Percentiles rank a stretch among this genome's conserved stretches.
Conservation (phyloP, 176 grass and related monocot species). For the Oryza nivara region DNA sequence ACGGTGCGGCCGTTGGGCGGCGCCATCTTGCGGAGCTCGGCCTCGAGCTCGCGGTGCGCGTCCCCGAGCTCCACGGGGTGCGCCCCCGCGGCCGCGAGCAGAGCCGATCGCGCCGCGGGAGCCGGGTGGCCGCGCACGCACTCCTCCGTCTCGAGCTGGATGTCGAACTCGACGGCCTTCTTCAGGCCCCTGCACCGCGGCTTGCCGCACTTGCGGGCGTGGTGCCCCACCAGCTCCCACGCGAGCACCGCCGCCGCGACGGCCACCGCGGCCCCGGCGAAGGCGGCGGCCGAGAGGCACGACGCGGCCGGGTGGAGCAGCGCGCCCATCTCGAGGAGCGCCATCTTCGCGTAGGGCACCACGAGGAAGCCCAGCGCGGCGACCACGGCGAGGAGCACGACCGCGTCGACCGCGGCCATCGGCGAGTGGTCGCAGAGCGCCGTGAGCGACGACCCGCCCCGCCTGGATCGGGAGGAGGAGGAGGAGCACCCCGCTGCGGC, state of each 20-base stretch:
- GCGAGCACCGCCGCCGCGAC: slow-evolving; percentile 45
- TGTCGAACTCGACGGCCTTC: slow-evolving; percentile 96
- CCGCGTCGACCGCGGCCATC: slow-evolving; percentile 66
- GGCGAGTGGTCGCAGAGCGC: slow-evolving; percentile 73
- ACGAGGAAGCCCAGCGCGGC: slow-evolving; percentile 68
- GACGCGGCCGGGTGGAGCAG: slow-evolving; percentile 55
- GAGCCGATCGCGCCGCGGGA: slow-evolving; percentile 53
- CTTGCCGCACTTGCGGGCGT: slow-evolving; percentile 89
- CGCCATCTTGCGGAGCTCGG: slow-evolving; percentile 96
- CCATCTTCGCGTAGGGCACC: slow-evolving; percentile 56
- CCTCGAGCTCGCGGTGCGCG: slow-evolving; percentile 82
- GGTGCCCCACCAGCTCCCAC: slow-evolving; percentile 73
- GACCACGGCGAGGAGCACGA: slow-evolving; percentile 74
- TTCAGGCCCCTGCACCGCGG: slow-evolving; percentile 82
- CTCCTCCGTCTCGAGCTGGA: slow-evolving; percentile 97
- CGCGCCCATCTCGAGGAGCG: slow-evolving; percentile 41
- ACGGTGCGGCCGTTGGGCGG: slow-evolving; percentile 95
- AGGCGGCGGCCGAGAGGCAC: slow-evolving; percentile 57
- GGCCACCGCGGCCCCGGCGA: slow-evolving; percentile 52
- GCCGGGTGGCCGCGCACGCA: slow-evolving; percentile 66
- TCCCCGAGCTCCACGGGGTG: slow-evolving; percentile 65
- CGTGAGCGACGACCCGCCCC: slow-evolving; percentile 30
- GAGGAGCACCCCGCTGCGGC: slow-evolving; percentile 1
- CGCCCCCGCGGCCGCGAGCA: slow-evolving; percentile 63
- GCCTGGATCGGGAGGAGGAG: slow-evolving; percentile 47